These are phyloP conservation scores for Cystofilobasidium ferigula DNA, from an alignment of 768 basidiomycete genomes.

Conservation along the genomic window DNA sequence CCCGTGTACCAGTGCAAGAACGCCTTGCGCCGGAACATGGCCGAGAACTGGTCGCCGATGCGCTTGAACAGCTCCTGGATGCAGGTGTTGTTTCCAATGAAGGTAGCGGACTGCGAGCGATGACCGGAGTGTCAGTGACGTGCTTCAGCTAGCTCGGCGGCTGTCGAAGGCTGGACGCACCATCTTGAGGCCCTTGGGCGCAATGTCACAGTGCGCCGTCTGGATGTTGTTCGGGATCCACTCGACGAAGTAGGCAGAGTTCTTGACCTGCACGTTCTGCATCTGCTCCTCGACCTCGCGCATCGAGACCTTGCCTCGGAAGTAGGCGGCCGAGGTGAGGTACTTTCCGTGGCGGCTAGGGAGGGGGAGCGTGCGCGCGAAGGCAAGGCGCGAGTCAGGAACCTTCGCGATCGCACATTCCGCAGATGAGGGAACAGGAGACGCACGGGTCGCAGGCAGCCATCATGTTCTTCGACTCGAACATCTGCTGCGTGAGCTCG, in stretches of 20 bases:
- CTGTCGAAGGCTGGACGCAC: no score
- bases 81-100: constrained; percentile 92
- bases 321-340: constrained; percentile 90
- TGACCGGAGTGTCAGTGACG: no score
- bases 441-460: constrained; percentile 47
- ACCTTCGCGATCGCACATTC: no score
- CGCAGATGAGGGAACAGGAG: neutral
- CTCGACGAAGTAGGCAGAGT: constrained; percentile 95
- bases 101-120: no score
- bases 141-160: no score
- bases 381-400: neutral
- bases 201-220: constrained; percentile 72
- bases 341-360: constrained; percentile 86
- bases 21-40: constrained; percentile 62
- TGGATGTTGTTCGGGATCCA: constrained; percentile 99
- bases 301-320: constrained; percentile 99
- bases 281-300: constrained; percentile 99
- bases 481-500: constrained; percentile 98
- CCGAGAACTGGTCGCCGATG: constrained; percentile 94
- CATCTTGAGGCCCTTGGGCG: constrained; percentile 92
- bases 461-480: constrained; percentile 99
- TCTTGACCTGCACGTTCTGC: constrained; percentile 87
- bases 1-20: constrained; percentile 94
- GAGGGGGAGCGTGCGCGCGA: neutral
- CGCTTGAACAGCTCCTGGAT: constrained; percentile 99